Evolutionary conservation across 805 yeast genomes (phyloP).

Genomic region (Cyberlindnera suaveolens): DNA sequence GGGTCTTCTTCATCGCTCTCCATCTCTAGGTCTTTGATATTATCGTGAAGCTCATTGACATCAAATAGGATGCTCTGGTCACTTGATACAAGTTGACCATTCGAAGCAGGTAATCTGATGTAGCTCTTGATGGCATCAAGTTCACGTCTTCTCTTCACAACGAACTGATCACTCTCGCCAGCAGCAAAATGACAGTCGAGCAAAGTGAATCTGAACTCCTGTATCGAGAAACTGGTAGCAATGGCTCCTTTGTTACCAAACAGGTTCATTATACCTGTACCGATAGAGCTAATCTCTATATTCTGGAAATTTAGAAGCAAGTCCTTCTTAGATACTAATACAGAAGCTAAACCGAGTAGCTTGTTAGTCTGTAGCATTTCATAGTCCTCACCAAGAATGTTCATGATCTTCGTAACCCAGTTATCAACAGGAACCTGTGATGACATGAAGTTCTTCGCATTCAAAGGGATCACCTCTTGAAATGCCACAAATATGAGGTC

Average conservation of each 20-base stretch:
- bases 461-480: constrained; percentile 46
- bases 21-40: constrained; percentile 1
- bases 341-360: constrained; percentile 45
- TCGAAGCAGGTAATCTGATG: constrained; percentile 20
- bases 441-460: constrained; percentile 32
- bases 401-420: constrained; percentile 27
- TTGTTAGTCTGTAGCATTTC: constrained; percentile 38
- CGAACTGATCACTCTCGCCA: constrained; percentile 35
- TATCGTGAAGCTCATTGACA: constrained; percentile 15
- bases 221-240: constrained; percentile 32
- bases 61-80: constrained; percentile 24
- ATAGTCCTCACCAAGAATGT: constrained; percentile 23
- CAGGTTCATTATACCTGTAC: constrained; percentile 48
- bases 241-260: constrained; percentile 65
- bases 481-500: constrained; percentile 39
- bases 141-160: constrained; percentile 39
- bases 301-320: constrained; percentile 33
- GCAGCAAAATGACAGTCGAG: constrained; percentile 51
- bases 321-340: constrained; percentile 32
- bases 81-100: constrained; percentile 20
- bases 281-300: constrained; percentile 37
- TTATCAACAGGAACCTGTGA: constrained; percentile 27
- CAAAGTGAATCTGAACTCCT: constrained; percentile 29
- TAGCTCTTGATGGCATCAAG: constrained; percentile 32
- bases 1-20: constrained; percentile 6